Evolutionary conservation across 179 eudicot genomes (phyloP), one percentile per base, ranked within the genome.

Genomic region (Gypsophila paniculata): DNA sequence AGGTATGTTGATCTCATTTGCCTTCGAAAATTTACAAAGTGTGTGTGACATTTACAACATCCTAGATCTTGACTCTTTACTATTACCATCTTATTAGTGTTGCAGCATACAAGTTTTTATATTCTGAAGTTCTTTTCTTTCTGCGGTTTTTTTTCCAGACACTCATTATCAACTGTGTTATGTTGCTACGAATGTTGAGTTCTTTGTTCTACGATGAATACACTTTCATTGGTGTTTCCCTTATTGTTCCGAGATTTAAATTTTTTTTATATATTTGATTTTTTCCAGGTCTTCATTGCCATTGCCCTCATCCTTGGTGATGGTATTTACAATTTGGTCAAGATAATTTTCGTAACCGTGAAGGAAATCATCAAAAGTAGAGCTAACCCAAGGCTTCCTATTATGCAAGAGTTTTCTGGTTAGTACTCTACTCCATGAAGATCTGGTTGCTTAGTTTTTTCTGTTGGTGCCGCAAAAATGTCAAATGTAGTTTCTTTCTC

Each of bases 281-380:
- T 13, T 73, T 19, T 77, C 57, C 85, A 93, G 98, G 98, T 93
- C 61, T 93, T 93, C 75, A 87, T 93, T 66, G 88, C 98, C 78
- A 89, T 91, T 66, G 77, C 97, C 69, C 86, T 93, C 46, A 93
- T 93, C 76, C 96, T 93, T 74, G 98, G 98, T 39, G 98, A 93
- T 78, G 98, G 98, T 54, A 86, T 93, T 62, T 93, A 93, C 86
- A 93, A 93, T 86, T 79, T 93, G 81, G 69, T 91, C 77, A 93
- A 93, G 85, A 91, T 93, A 39, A 80, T 93, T 55, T 65, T 79
- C 38, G 70, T 91, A 48, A 87, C 96, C 51, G 61, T 83, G 6
- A 89, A 75, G 83, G 96, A 89, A 79, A 49, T 91, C 63, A 72
- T 75, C 63, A 87, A 81, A 79, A 87, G 62, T 69, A 82, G 87